Evolutionary conservation across 2,329 filamentous ascomycete species (phyloP).

Genomic region (Ceratocystis smalleyi): DNA sequence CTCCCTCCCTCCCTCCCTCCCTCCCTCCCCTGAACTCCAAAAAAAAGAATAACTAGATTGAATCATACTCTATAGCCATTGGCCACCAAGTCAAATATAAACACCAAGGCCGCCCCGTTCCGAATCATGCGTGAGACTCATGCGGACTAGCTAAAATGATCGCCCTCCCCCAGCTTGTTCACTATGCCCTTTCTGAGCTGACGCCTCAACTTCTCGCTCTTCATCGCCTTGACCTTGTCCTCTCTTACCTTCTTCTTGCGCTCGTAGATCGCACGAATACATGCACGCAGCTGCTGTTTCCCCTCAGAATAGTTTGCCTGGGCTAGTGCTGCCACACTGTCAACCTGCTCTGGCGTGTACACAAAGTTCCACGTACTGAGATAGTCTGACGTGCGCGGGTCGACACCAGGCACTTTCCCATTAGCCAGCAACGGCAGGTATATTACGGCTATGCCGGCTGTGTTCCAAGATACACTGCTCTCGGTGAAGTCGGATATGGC

Average conservation of each 20-base stretch:
- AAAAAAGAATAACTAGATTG: neutral
- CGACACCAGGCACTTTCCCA: slow-evolving; percentile 60
- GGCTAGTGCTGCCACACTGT: slow-evolving; percentile 67
- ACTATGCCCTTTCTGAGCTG: slow-evolving; percentile 35
- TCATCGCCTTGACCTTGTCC: slow-evolving; percentile 31
- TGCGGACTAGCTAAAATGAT: slow-evolving; percentile 42
- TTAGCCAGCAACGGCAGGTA: slow-evolving; percentile 87
- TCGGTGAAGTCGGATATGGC: slow-evolving; percentile 46
- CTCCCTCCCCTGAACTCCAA: neutral
- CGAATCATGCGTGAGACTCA: neutral
- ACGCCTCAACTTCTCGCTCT: slow-evolving; percentile 29
- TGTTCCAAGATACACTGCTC: slow-evolving; percentile 45
- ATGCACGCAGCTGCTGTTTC: slow-evolving; percentile 57
- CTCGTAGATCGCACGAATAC: slow-evolving; percentile 81
- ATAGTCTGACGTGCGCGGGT: slow-evolving; percentile 69
- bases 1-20: no score
- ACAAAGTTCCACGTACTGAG: slow-evolving; percentile 97
- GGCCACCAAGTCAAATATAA: neutral
- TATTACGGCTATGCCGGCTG: slow-evolving; percentile 74
- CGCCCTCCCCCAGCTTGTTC: slow-evolving; percentile 41
- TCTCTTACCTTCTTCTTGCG: slow-evolving; percentile 60
- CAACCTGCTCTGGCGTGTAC: slow-evolving; percentile 80
- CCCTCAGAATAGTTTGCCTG: slow-evolving; percentile 78
- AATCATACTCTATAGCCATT: neutral
- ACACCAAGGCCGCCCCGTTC: neutral